Conservation (phyloP, 2,329 filamentous ascomycete species). For the Penicillium sp. region DNA sequence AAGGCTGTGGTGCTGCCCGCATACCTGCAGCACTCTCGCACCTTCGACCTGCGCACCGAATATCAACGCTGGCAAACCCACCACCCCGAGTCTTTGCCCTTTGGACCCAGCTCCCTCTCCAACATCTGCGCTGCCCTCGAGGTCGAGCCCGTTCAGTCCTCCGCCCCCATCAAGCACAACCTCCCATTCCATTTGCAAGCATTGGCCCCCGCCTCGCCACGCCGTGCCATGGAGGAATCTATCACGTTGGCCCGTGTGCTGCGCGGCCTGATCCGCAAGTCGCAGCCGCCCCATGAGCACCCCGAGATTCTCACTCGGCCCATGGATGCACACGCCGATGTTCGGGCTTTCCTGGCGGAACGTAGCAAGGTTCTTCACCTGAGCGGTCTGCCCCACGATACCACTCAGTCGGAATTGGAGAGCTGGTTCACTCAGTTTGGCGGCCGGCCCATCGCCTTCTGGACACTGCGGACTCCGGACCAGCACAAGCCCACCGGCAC, state of each 20-base stretch:
- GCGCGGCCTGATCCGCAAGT: slow-evolving; percentile 90
- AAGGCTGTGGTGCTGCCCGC: slow-evolving; percentile 95
- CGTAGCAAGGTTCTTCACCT: slow-evolving; percentile 98
- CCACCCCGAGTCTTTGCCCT: slow-evolving; percentile 94
- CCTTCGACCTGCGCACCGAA: slow-evolving; percentile 94
- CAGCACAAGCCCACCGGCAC: slow-evolving; percentile 99
- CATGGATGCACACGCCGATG: slow-evolving; percentile 95
- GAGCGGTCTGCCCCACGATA: slow-evolving; percentile 95
- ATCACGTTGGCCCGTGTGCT: slow-evolving; percentile 91
- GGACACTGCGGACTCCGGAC: slow-evolving; percentile 95
- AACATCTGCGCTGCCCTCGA: slow-evolving; percentile 98
- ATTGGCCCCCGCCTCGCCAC: slow-evolving; percentile 88
- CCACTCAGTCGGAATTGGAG: slow-evolving; percentile 96
- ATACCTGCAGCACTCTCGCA: slow-evolving; percentile 96
- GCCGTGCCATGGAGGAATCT: slow-evolving; percentile 95
- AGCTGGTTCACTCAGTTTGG: slow-evolving; percentile 99
- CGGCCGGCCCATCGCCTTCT: slow-evolving; percentile 96
- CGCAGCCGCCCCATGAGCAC: slow-evolving; percentile 88
- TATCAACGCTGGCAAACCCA: slow-evolving; percentile 99
- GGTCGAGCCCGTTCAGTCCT: slow-evolving; percentile 95
- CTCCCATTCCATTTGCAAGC: slow-evolving; percentile 97
- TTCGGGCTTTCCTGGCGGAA: slow-evolving; percentile 92
- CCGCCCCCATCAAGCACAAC: slow-evolving; percentile 97
- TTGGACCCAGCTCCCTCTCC: slow-evolving; percentile 89
- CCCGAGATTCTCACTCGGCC: slow-evolving; percentile 91